These are phyloP conservation scores for Flaveria linearis DNA, from an alignment of 129 eudicot genomes.

Conservation along the genomic window DNA sequence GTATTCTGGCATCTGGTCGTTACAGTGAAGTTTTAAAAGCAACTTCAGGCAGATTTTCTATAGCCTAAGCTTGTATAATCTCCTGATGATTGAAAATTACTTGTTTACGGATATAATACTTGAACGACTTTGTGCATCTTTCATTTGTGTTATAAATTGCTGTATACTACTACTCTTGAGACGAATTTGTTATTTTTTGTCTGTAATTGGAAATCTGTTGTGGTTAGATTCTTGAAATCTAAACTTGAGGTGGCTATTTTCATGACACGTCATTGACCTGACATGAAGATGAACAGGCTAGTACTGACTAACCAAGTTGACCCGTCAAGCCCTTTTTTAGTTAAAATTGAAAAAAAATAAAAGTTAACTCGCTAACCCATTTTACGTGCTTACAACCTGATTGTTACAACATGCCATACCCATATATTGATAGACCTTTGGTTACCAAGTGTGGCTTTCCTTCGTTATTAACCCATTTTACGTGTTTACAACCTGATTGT, in stretches of 20 bases:
- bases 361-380: neutral
- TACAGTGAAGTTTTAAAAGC: slow-evolving; percentile 15
- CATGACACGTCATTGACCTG: neutral
- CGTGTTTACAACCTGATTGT: no score
- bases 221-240: neutral
- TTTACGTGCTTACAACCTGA: neutral
- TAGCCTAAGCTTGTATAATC: slow-evolving; percentile 13
- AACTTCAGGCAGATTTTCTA: neutral
- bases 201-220: neutral
- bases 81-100: slow-evolving; percentile 2
- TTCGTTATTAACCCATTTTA: neutral
- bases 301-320: neutral
- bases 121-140: neutral
- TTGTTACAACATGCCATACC: no score
- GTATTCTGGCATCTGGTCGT: slow-evolving; percentile 10
- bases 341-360: neutral
- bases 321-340: neutral
- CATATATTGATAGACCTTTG: no score
- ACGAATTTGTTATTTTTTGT: neutral
- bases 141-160: slow-evolving; percentile 12
- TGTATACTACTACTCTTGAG: neutral
- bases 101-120: neutral
- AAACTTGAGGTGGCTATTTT: neutral
- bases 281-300: no score
- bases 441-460: no score